Conservation (phyloP, 352 stramenopile species). For the Phytophthora sp. region DNA sequence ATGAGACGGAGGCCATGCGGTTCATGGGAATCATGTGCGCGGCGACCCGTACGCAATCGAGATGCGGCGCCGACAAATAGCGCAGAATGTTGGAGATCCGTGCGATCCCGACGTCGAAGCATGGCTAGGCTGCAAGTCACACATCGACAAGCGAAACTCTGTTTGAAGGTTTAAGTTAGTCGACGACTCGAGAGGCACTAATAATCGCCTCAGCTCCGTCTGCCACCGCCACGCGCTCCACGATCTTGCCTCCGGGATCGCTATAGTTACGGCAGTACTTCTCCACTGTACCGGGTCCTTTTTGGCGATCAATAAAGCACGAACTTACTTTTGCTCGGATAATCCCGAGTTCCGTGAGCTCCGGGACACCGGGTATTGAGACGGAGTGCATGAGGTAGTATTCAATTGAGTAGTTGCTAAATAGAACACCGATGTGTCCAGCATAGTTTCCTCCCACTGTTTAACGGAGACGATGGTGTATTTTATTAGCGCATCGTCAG, state of each 20-base stretch:
- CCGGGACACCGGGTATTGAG: background rate
- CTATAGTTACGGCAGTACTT: background rate
- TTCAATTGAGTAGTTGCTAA: too few species aligned
- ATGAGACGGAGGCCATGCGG: conserved; percentile 9
- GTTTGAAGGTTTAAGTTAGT: too few species aligned
- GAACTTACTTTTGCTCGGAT: background rate
- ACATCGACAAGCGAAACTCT: too few species aligned
- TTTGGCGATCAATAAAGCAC: background rate
- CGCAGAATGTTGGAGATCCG: conserved; percentile 10
- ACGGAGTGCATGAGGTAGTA: background rate
- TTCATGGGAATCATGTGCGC: conserved; percentile 40
- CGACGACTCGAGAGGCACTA: background rate
- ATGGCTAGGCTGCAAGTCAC: conserved; percentile 39
- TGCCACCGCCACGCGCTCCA: background rate
- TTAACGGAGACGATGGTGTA: too few species aligned
- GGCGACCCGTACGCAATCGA: conserved; percentile 8
- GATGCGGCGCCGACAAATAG: conserved; percentile 43
- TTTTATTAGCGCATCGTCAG: too few species aligned
- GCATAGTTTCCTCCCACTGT: too few species aligned
- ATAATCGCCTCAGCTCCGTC: background rate
- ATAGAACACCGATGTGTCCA: too few species aligned
- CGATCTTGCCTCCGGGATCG: background rate
- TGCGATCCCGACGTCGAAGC: conserved; percentile 37
- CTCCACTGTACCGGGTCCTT: background rate
- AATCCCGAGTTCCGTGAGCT: background rate